These are phyloP conservation scores for Coemansia umbellata DNA, from an alignment of 192 early-diverging fungal genomes.

Conservation along the genomic window DNA sequence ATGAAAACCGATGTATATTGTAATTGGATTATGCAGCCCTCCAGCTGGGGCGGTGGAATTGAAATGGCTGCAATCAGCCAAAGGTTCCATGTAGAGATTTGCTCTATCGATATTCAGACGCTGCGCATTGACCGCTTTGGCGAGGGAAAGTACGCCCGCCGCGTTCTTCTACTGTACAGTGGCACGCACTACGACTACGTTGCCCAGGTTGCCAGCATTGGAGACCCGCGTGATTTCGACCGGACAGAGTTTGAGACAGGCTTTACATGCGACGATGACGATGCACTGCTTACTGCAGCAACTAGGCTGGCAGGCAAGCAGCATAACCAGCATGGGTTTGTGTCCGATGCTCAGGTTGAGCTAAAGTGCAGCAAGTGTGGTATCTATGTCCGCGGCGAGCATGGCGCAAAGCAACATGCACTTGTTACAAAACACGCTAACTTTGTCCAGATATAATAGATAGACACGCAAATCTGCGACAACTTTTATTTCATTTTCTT, in stretches of 20 bases:
- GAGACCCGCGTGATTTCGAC: conserved; percentile 55
- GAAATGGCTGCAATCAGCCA: conserved; percentile 56
- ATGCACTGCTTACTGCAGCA: conserved; percentile 9
- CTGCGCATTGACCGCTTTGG: conserved; percentile 62
- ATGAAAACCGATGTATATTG: conserved; percentile 50
- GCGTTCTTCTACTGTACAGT: conserved; percentile 55
- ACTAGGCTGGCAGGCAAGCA: conserved; percentile 18
- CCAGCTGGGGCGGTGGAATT: conserved; percentile 63
- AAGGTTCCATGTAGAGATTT: conserved; percentile 56
- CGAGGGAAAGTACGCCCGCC: conserved; percentile 40
- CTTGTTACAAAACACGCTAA: conserved; percentile 1
- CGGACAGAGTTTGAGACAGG: conserved; percentile 53
- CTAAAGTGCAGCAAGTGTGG: conserved; percentile 15
- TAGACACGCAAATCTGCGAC: no score
- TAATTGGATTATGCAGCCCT: conserved; percentile 53
- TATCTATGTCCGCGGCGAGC: conserved; percentile 5
- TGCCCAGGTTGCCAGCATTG: conserved; percentile 37
- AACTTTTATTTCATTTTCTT: no score
- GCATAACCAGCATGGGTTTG: neutral
- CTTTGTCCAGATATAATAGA: conserved; percentile 4
- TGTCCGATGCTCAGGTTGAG: neutral
- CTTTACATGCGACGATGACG: conserved; percentile 3
- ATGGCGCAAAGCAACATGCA: conserved; percentile 7
- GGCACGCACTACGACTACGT: conserved; percentile 73
- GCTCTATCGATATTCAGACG: conserved; percentile 57